Conservation (phyloP, 495 filamentous ascomycete genomes). For the Talaromyces thailandensis region DNA sequence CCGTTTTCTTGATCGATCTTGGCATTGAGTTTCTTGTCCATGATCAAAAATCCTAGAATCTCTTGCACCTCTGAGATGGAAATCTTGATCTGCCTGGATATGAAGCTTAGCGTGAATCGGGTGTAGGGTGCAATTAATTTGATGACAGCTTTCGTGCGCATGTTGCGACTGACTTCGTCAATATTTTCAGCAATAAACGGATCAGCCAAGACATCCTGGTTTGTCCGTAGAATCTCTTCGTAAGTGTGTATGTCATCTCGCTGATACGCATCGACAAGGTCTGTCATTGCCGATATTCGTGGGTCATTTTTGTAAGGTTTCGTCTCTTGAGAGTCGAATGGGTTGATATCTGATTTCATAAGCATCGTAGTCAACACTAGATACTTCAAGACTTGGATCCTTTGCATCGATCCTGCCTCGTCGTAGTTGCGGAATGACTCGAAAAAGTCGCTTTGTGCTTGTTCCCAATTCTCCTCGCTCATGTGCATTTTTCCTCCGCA, state of each 20-base stretch:
- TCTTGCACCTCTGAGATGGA: constrained; percentile 80
- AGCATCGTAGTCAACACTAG: constrained; percentile 94
- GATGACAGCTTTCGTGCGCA: constrained; percentile 90
- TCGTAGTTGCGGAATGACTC: constrained; percentile 99
- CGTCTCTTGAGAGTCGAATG: constrained; percentile 98
- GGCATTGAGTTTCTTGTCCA: constrained; percentile 76
- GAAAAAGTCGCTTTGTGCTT: constrained; percentile 94
- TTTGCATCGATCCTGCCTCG: constrained; percentile 89
- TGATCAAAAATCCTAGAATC: constrained; percentile 85
- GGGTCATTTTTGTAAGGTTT: constrained; percentile 96
- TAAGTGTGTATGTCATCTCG: constrained; percentile 90
- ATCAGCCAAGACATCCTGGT: constrained; percentile 82
- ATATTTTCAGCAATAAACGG: constrained; percentile 99
- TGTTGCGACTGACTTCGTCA: constrained; percentile 95
- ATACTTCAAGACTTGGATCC: constrained; percentile 97
- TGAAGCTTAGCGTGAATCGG: constrained; percentile 76
- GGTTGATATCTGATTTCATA: constrained; percentile 99
- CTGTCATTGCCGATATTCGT: constrained; percentile 92
- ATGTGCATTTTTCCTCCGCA: constrained; percentile 99
- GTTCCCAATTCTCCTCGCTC: constrained; percentile 99
- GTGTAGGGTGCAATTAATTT: constrained; percentile 95
- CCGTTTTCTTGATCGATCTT: constrained; percentile 84
- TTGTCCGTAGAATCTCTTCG: constrained; percentile 75
- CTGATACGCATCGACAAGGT: constrained; percentile 93
- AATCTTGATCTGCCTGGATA: constrained; percentile 79